phyloP scores from a whole-genome alignment of 2,329 filamentous ascomycete genomes.

The Tolypocladium inflatum region DNA sequence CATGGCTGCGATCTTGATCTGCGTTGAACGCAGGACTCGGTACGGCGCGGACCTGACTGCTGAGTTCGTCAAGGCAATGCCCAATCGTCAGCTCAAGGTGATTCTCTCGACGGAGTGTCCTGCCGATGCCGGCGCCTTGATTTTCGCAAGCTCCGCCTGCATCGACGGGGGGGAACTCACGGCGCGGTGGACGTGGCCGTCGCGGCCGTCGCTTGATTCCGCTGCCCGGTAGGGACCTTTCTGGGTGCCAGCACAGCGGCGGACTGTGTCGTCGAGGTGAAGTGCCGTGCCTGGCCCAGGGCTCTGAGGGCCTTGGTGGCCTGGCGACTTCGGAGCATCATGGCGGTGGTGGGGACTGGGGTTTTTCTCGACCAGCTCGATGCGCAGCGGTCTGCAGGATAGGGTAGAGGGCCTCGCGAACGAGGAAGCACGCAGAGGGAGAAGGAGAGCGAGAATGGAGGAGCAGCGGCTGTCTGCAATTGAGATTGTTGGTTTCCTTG shows the following conservation, averaged over 20 bases:
- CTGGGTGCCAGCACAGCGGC: constrained; percentile 25
- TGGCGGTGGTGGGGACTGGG: constrained; percentile 8
- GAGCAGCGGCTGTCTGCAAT: not conserved
- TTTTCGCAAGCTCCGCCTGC: not conserved
- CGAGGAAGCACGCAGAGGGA: not conserved
- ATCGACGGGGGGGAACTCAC: constrained; percentile 32
- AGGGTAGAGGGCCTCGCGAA: not conserved
- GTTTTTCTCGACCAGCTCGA: not conserved
- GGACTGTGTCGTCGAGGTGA: constrained; percentile 29
- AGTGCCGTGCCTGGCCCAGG: constrained; percentile 27
- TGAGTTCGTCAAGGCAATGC: not conserved
- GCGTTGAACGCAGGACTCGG: constrained; percentile 56
- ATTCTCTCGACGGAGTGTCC: not conserved
- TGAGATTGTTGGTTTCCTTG: not conserved
- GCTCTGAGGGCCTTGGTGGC: constrained; percentile 37
- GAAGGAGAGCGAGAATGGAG: too few relatives aligned
- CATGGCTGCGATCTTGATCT: constrained; percentile 44
- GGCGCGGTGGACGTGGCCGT: constrained; percentile 33
- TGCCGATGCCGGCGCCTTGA: constrained; percentile 6
- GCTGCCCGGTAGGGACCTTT: constrained; percentile 30
- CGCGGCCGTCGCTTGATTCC: constrained; percentile 40
- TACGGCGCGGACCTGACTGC: constrained; percentile 38
- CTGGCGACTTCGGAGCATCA: constrained; percentile 41
- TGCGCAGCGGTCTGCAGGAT: not conserved
- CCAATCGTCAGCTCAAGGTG: not conserved